Conservation (phyloP, 441 rosid species). For the Isatis lusitanica region DNA sequence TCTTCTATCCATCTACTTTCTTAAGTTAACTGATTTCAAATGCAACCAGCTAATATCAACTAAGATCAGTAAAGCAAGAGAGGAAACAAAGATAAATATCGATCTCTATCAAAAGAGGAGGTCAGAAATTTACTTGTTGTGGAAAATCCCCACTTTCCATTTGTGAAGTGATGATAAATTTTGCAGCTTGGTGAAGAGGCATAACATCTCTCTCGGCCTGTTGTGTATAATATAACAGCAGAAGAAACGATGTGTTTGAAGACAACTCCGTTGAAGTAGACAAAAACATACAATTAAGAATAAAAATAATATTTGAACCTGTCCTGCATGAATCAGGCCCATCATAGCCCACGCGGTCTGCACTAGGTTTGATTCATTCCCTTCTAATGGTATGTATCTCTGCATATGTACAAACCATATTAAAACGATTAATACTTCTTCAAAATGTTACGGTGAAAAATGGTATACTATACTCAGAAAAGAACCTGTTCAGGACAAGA, state of each 20-base stretch:
- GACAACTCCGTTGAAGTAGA: background rate
- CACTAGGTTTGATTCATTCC: conserved; percentile 21
- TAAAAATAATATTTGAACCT: background rate
- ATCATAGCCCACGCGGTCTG: conserved; percentile 32
- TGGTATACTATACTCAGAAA: background rate
- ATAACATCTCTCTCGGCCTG: conserved; percentile 20
- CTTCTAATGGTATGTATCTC: conserved; percentile 23
- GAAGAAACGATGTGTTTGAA: background rate
- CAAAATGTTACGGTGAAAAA: background rate
- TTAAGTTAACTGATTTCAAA: background rate
- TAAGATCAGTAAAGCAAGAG: too few relatives aligned
- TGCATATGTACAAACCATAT: background rate
- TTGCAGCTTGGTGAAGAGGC: conserved; percentile 27
- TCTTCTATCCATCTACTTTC: too few relatives aligned
- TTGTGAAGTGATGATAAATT: conserved; percentile 21
- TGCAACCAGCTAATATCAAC: background rate
- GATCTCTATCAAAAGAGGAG: background rate
- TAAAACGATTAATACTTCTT: background rate
- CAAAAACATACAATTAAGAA: background rate
- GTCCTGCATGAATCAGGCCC: conserved; percentile 23
- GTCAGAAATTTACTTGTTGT: conserved; percentile 4
- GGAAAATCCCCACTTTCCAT: conserved; percentile 26
- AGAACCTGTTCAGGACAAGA: conserved; percentile 38
- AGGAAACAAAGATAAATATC: too few relatives aligned
- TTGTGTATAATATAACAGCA: background rate